Base-by-base conservation (phyloP, 768 basidiomycete species). In the Lyophyllum semitale region DNA sequence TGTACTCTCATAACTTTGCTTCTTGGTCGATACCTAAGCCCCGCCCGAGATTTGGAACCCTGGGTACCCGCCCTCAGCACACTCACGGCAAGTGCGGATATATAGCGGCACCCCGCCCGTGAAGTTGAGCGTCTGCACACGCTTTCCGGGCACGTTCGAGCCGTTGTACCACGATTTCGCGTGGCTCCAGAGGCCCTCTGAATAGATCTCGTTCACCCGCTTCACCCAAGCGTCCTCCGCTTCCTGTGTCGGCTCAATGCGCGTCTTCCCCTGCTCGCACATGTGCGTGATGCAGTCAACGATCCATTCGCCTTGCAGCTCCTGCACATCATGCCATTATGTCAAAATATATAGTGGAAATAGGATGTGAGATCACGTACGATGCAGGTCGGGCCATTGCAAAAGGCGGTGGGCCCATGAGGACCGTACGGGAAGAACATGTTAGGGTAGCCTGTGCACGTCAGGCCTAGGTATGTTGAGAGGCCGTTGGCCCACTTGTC, bases 101-200 rank as follows among this genome's bases (percentile, higher is more conserved):
- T 68, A 68, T 38, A 60, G 35, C 2, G 61, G 59, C 11, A 66
- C 41, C 15, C 67, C 67, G 8, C 64, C 67, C 11, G 64, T 61
- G 18, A 65, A 68, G 35, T 61, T 66, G 30, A 66, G 56, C 29
- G 61, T 33, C 37, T 66, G 55, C 7, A 62, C 32, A n/a, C 33
- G 53, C 45, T 68, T 68, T 8, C 66, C 62, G 8, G 66, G 66
- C 8, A 68, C 60, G 32, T 68, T 68, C 8, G 66, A 58, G 2
- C 67, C 67, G 2, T 43, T 65, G 42, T 67, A 68, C 60, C 66
- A 68, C 7, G 66, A 67, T 42, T 66, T 62, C 8, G 63, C 64
- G 15, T 61, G 59, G 20, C 41, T 35, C 54, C 59, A 64, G 2
- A 66, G 57, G 9, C 47, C 53, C 11, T 41, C 30, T 8, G 57